phyloP scores from a whole-genome alignment of 2,329 filamentous ascomycete species.

The Plenodomus lindquistii region DNA sequence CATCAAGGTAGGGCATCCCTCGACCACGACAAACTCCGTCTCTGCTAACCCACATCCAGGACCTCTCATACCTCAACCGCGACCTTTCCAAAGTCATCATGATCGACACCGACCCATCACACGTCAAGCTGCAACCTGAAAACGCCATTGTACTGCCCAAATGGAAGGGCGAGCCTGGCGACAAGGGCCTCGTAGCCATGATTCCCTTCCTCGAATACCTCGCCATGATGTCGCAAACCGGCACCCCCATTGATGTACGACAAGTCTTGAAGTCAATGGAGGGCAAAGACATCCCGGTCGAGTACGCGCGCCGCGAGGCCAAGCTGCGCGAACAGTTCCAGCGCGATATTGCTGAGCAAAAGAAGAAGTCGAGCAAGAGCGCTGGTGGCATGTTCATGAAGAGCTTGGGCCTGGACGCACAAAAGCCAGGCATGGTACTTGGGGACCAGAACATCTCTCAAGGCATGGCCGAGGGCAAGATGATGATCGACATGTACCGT shows the following conservation, averaged over 20 bases:
- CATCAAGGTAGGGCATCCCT: constrained; percentile 70
- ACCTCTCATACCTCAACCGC: constrained; percentile 96
- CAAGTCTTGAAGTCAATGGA: constrained; percentile 86
- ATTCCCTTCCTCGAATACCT: constrained; percentile 98
- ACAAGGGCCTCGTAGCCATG: constrained; percentile 83
- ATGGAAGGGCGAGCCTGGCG: constrained; percentile 82
- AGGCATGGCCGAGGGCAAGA: constrained; percentile 88
- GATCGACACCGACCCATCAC: constrained; percentile 80
- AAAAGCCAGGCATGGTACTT: constrained; percentile 59
- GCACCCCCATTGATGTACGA: constrained; percentile 77
- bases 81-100: constrained; percentile 95
- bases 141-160: constrained; percentile 91
- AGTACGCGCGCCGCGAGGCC: constrained; percentile 88
- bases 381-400: constrained; percentile 71
- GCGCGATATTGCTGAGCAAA: constrained; percentile 72
- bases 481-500: constrained; percentile 91
- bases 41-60: constrained; percentile 59
- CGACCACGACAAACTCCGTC: not conserved
- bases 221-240: constrained; percentile 72
- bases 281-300: constrained; percentile 82
- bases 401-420: constrained; percentile 74
- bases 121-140: constrained; percentile 89
- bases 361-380: constrained; percentile 62
- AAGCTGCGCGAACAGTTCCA: constrained; percentile 84
- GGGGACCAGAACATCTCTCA: constrained; percentile 65